Conservation (phyloP, 306 rosid species). For the Fagus sylvatica region DNA sequence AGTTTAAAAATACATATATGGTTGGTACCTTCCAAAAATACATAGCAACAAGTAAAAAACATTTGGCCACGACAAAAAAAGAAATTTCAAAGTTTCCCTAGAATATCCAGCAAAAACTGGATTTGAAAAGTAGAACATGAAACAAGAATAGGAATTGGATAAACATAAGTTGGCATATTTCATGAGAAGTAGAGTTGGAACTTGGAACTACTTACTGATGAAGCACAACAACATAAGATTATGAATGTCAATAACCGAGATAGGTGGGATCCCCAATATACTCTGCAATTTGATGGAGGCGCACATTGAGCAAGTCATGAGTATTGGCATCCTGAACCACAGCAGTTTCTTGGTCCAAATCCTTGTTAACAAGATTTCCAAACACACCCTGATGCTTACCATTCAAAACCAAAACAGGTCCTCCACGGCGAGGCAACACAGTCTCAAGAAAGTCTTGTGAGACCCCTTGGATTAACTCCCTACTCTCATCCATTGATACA, state of each 20-base stretch:
- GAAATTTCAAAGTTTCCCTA: no score
- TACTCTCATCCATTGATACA: constrained; percentile 72
- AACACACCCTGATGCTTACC: constrained; percentile 80
- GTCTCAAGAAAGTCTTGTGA: constrained; percentile 80
- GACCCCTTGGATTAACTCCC: constrained; percentile 79
- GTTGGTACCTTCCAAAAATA: no score
- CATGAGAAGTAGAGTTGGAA: no score
- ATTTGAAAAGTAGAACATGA: no score
- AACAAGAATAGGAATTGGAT: no score
- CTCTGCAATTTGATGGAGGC: constrained; percentile 80
- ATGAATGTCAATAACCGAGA: constrained; percentile 60
- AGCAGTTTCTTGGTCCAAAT: constrained; percentile 62
- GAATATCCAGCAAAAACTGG: no score
- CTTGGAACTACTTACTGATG: neutral
- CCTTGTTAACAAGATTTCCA: constrained; percentile 79
- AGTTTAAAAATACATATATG: no score
- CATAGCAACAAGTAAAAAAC: no score
- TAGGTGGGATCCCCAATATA: constrained; percentile 78
- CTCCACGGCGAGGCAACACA: constrained; percentile 70
- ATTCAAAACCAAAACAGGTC: constrained; percentile 67
- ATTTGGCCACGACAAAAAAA: no score
- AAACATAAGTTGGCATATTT: no score
- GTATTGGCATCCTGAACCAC: constrained; percentile 75
- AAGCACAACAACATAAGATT: no score
- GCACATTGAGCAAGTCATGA: constrained; percentile 60